These are phyloP conservation scores for Penium margaritaceum DNA, from an alignment of 139 green algal species.

Conservation along the genomic window DNA sequence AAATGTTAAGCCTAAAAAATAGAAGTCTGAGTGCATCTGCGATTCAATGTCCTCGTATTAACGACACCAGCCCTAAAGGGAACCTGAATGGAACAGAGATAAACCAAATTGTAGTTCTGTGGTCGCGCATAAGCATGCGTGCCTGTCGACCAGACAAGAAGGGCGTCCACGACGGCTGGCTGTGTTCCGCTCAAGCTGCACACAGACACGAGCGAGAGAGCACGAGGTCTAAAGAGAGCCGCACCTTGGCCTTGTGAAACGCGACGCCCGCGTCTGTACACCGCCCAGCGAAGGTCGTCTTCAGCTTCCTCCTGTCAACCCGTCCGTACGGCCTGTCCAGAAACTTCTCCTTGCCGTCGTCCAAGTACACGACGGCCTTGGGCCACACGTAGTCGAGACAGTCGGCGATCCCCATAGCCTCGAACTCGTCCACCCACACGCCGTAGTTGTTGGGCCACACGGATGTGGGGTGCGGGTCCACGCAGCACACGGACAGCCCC, in stretches of 20 bases:
- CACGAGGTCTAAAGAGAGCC: no score
- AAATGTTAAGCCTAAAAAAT: no score
- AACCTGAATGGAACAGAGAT: no score
- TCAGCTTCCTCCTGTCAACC: constrained; percentile 83
- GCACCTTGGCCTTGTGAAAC: constrained; percentile 59
- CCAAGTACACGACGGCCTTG: constrained; percentile 76
- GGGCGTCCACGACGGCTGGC: no score
- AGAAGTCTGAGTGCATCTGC: no score
- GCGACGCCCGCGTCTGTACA: constrained; percentile 66
- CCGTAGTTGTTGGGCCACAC: constrained; percentile 97
- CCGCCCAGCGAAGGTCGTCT: constrained; percentile 71
- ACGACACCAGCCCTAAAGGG: no score
- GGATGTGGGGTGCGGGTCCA: constrained; percentile 72
- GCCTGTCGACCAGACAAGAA: no score
- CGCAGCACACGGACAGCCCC: constrained; percentile 68
- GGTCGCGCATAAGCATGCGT: no score
- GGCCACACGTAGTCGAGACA: constrained; percentile 63
- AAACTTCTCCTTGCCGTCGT: constrained; percentile 47
- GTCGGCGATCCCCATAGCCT: constrained; percentile 66
- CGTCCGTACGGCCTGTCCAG: constrained; percentile 75
- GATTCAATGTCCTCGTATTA: no score
- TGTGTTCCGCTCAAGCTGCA: no score
- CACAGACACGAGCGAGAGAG: no score
- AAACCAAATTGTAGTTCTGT: no score
- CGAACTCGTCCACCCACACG: constrained; percentile 96